Evolutionary conservation across 2,329 filamentous ascomycete species (phyloP).

Genomic region (Cordyceps cateniannulata): DNA sequence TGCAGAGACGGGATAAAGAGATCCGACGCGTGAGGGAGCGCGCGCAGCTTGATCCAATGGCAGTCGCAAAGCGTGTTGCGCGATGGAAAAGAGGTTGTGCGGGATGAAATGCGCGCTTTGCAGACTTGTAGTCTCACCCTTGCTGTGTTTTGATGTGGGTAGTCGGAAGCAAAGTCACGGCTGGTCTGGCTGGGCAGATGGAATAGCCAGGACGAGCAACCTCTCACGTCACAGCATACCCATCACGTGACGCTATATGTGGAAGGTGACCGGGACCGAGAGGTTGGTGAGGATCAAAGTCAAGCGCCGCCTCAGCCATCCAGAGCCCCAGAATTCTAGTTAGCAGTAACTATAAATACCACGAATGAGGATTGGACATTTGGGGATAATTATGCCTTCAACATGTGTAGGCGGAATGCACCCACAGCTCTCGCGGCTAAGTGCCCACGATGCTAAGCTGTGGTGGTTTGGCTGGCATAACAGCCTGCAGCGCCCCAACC

Average conservation of each 20-base stretch:
- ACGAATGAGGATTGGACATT: neutral
- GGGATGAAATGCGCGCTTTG: conserved; percentile 12
- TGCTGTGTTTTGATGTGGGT: conserved; percentile 12
- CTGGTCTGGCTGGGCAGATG: conserved; percentile 11
- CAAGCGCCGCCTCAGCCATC: conserved; percentile 1
- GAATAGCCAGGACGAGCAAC: conserved; percentile 7
- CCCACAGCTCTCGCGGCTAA: neutral
- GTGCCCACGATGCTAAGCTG: neutral
- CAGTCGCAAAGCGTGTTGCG: conserved; percentile 11
- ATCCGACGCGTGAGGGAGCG: conserved; percentile 12
- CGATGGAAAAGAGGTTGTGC: conserved; percentile 6
- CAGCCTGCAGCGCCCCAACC: neutral
- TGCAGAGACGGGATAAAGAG: conserved; percentile 9
- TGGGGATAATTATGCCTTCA: neutral
- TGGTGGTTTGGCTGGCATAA: conserved; percentile 1
- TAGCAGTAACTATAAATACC: conserved; percentile 1
- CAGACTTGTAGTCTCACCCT: conserved; percentile 8
- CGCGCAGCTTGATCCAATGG: conserved; percentile 13
- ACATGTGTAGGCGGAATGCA: neutral
- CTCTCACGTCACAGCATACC: conserved; percentile 14
- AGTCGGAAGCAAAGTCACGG: conserved; percentile 7
- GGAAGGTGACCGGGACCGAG: conserved; percentile 7
- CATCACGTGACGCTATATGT: conserved; percentile 13
- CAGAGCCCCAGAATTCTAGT: neutral
- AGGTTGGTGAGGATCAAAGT: conserved; percentile 9